Percentiles rank a stretch among this genome's conserved stretches.
phyloP scores from a whole-genome alignment of 208 protist genomes.

The Crithidia sp. region DNA sequence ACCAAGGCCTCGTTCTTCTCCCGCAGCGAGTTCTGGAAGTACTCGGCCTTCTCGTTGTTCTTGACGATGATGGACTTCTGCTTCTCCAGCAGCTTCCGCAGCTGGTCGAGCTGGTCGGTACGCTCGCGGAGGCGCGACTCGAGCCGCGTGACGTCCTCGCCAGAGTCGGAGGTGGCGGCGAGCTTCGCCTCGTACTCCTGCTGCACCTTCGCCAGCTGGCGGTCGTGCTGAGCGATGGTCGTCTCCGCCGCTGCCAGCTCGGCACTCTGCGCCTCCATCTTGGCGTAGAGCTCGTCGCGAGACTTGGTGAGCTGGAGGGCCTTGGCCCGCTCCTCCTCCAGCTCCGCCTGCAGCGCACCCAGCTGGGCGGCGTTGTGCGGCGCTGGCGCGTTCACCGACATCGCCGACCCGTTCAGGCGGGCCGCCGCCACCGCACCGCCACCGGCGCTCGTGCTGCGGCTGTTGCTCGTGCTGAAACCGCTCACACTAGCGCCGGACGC shows the following conservation, averaged over 20 bases:
- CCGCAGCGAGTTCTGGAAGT: slow-evolving; percentile 64
- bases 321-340: slow-evolving; percentile 56
- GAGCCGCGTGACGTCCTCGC: slow-evolving; percentile 46
- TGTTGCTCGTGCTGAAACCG: background rate
- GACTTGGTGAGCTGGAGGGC: slow-evolving; percentile 37
- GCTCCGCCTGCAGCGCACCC: slow-evolving; percentile 43
- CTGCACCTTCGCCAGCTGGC: slow-evolving; percentile 53
- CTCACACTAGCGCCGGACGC: background rate
- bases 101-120: slow-evolving; percentile 72
- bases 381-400: background rate
- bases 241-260: slow-evolving; percentile 47
- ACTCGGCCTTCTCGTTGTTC: slow-evolving; percentile 84
- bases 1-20: slow-evolving; percentile 48
- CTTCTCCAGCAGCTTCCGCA: slow-evolving; percentile 78
- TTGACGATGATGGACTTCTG: slow-evolving; percentile 87
- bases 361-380: slow-evolving; percentile 14
- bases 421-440: slow-evolving; percentile 1
- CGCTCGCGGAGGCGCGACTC: slow-evolving; percentile 66
- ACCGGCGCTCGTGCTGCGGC: slow-evolving; percentile 8
- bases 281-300: slow-evolving; percentile 52
- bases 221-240: slow-evolving; percentile 50
- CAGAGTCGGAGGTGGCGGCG: slow-evolving; percentile 27
- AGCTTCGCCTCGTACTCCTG: slow-evolving; percentile 65
- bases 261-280: slow-evolving; percentile 56
- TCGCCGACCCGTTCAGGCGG: background rate